Evolutionary conservation across 768 basidiomycete species (phyloP).

Genomic region (Panaeolus papilionaceus): DNA sequence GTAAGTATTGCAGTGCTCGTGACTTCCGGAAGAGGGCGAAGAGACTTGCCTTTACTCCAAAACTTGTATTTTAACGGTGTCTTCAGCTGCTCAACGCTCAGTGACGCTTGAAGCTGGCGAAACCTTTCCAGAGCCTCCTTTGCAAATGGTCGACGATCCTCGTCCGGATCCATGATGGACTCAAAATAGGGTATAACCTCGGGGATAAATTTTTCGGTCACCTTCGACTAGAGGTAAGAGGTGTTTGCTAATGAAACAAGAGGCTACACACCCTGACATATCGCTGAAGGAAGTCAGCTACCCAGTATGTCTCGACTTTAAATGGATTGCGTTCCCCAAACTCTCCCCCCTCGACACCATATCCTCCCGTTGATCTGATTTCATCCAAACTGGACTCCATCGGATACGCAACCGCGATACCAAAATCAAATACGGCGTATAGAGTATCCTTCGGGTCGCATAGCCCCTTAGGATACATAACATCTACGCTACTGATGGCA

Average conservation of each 20-base stretch:
- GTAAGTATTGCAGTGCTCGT: too few species aligned
- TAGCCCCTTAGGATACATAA: constrained; percentile 1
- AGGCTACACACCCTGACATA: too few species aligned
- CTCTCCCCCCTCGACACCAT: too few species aligned
- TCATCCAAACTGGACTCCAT: constrained; percentile 2
- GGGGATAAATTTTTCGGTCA: neutral
- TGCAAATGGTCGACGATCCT: neutral
- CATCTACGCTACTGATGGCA: neutral
- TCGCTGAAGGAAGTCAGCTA: too few species aligned
- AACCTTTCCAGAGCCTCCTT: constrained; percentile 7
- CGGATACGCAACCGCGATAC: constrained; percentile 4
- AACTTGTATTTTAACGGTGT: neutral
- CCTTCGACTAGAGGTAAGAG: neutral
- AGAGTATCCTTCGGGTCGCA: constrained; percentile 4
- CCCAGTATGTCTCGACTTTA: too few species aligned
- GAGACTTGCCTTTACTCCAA: constrained; percentile 2
- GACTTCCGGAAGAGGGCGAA: too few species aligned
- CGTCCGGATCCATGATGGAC: neutral
- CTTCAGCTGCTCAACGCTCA: neutral
- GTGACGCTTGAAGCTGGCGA: neutral
- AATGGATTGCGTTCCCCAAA: too few species aligned
- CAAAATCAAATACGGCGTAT: constrained; percentile 22
- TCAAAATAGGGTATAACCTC: neutral
- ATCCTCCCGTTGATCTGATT: neutral
- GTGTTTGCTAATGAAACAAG: too few species aligned